A percentile compares a stretch with the other conserved stretches of the same genome.
Conservation (phyloP, 1,284 basidiomycete species). For the Moniliella sp. region DNA sequence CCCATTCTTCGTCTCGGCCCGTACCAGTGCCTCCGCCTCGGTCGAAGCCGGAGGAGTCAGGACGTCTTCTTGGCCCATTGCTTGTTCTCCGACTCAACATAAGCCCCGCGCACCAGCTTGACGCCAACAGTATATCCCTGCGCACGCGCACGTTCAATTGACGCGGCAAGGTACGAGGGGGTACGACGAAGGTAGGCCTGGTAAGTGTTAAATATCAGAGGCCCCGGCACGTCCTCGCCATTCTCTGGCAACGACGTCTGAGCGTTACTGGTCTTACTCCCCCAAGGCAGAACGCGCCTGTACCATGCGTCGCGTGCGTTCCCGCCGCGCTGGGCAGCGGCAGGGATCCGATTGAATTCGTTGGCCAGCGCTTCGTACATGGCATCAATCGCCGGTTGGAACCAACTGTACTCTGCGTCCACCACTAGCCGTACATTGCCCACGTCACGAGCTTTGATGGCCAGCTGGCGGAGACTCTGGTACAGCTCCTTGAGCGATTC, state of each 20-base stretch:
- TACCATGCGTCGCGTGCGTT: too few species aligned
- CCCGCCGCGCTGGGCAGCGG: too few species aligned
- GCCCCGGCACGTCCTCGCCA: too few species aligned
- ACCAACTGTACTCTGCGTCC: slow-evolving; percentile 24
- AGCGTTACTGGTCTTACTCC: too few species aligned
- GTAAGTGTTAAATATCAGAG: slow-evolving; percentile 22
- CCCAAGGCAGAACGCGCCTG: too few species aligned
- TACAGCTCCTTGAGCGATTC: slow-evolving; percentile 14
- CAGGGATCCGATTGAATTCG: slow-evolving; percentile 24
- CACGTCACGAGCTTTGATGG: slow-evolving; percentile 9
- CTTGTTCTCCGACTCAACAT: slow-evolving; percentile 53
- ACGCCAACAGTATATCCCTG: slow-evolving; percentile 65
- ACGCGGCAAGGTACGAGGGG: slow-evolving; percentile 47
- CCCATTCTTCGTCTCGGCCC: slow-evolving; percentile 3
- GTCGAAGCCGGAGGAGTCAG: slow-evolving; percentile 16
- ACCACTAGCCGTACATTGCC: slow-evolving; percentile 17
- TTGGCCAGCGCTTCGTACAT: slow-evolving; percentile 20
- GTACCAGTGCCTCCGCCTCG: slow-evolving; percentile 4
- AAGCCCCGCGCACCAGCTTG: slow-evolving; percentile 85
- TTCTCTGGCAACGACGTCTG: too few species aligned
- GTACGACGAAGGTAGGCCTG: slow-evolving; percentile 39
- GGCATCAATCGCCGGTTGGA: slow-evolving; percentile 25
- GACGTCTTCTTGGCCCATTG: slow-evolving; percentile 20
- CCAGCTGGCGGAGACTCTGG: slow-evolving; percentile 11
- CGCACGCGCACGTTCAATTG: slow-evolving; percentile 48